These are phyloP conservation scores for Suhomyces vadensis DNA, from an alignment of 805 yeast genomes.

Conservation along the genomic window DNA sequence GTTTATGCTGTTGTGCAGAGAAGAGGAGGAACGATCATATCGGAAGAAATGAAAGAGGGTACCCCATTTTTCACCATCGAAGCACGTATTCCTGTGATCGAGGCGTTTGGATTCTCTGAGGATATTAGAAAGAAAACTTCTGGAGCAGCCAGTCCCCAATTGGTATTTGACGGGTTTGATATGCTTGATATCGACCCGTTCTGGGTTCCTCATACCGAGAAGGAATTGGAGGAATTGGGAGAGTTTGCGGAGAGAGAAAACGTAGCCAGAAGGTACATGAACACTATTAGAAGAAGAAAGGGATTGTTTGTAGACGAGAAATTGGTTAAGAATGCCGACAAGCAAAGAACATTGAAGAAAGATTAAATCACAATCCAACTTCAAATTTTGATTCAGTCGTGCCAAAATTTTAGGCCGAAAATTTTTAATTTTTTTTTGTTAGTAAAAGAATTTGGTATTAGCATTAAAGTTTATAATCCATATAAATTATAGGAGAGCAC, in stretches of 20 bases:
- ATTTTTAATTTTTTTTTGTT: not conserved
- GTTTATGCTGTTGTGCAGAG: conserved; percentile 93
- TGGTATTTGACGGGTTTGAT: conserved; percentile 87
- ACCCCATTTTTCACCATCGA: conserved; percentile 90
- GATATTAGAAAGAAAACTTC: conserved; percentile 91
- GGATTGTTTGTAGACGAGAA: conserved; percentile 90
- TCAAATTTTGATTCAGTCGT: not conserved
- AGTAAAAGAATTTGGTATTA: not conserved
- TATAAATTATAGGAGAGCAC: no score
- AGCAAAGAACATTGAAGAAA: conserved; percentile 84
- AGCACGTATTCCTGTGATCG: conserved; percentile 88
- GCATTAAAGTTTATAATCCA: no score
- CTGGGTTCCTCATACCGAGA: conserved; percentile 99
- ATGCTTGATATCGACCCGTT: conserved; percentile 90
- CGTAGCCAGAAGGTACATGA: conserved; percentile 85
- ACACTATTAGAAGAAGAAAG: conserved; percentile 75
- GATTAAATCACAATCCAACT: conserved; percentile 47
- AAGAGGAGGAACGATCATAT: conserved; percentile 78
- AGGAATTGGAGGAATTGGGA: conserved; percentile 91
- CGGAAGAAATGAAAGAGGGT: conserved; percentile 97
- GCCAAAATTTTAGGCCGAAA: not conserved
- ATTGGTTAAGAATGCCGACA: conserved; percentile 88
- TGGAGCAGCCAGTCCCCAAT: conserved; percentile 96
- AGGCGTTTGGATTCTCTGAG: conserved; percentile 95
- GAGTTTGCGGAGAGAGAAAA: conserved; percentile 91